Percentiles rank a stretch among this genome's conserved stretches.
Conservation (phyloP, 1,284 basidiomycete genomes). For the Phellopilus nigrolimitatus region DNA sequence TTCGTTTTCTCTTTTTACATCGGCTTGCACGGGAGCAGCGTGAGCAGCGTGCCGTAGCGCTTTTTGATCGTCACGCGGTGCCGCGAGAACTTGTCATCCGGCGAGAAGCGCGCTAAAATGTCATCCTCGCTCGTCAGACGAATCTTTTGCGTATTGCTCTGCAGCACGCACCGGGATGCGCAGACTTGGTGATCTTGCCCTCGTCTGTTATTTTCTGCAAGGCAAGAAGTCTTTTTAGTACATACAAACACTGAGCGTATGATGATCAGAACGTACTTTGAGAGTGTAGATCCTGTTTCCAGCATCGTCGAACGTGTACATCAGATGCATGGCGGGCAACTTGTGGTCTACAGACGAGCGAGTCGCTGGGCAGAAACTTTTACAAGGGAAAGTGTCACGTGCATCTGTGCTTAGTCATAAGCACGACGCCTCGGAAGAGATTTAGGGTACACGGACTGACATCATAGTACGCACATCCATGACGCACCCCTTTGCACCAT, state of each 20-base stretch:
- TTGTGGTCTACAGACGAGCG: not conserved
- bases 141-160: not conserved
- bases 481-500: no score
- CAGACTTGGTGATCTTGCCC: constrained; percentile 86
- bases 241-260: not conserved
- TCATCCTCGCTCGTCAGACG: not conserved
- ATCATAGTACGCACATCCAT: no score
- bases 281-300: constrained; percentile 88
- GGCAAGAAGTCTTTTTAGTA: constrained; percentile 13
- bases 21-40: constrained; percentile 86
- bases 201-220: constrained; percentile 74
- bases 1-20: no score
- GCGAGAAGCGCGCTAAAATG: constrained; percentile 85
- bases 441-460: no score
- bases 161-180: constrained; percentile 76
- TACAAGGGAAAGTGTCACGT: no score
- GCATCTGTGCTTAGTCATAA: not conserved
- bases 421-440: not conserved
- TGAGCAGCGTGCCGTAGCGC: constrained; percentile 79
- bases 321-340: constrained; percentile 81
- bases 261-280: constrained; percentile 52
- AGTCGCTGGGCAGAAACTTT: not conserved
- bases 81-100: constrained; percentile 96
- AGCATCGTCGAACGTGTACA: constrained; percentile 81
- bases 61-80: constrained; percentile 95